Evolutionary conservation across 1,139 yeast species (phyloP).

Genomic region (Yamadazyma friedrichii): DNA sequence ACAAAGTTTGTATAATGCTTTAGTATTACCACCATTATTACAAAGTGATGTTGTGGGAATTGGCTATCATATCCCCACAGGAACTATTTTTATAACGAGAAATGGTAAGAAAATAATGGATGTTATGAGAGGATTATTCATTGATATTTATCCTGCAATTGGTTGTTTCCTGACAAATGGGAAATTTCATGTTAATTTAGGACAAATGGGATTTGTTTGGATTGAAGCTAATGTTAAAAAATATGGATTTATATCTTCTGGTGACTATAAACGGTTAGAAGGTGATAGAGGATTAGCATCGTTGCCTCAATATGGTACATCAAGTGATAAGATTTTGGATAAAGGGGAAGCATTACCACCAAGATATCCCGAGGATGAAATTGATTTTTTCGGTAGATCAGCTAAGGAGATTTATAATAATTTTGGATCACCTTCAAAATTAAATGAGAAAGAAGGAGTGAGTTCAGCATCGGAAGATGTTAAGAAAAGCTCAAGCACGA

Average conservation of each 20-base stretch:
- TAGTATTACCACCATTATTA: slow-evolving; percentile 69
- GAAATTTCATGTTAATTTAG: slow-evolving; percentile 78
- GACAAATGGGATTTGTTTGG: slow-evolving; percentile 90
- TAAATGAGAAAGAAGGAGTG: slow-evolving; percentile 15
- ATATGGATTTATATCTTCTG: slow-evolving; percentile 81
- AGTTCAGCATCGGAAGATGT: slow-evolving; percentile 17
- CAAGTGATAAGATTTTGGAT: slow-evolving; percentile 52
- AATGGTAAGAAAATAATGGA: slow-evolving; percentile 89
- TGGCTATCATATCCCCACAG: slow-evolving; percentile 78
- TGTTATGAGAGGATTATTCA: slow-evolving; percentile 72
- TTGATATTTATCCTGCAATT: slow-evolving; percentile 85
- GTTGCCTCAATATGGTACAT: slow-evolving; percentile 35
- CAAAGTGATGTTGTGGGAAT: slow-evolving; percentile 93
- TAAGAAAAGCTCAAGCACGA: slow-evolving; percentile 15
- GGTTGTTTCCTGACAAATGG: slow-evolving; percentile 77
- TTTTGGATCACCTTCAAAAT: slow-evolving; percentile 23
- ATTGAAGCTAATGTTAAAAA: slow-evolving; percentile 93
- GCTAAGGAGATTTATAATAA: slow-evolving; percentile 16
- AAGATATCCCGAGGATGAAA: slow-evolving; percentile 58
- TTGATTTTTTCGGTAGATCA: slow-evolving; percentile 61
- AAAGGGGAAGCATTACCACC: slow-evolving; percentile 79
- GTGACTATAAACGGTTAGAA: slow-evolving; percentile 41
- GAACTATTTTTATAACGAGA: slow-evolving; percentile 84
- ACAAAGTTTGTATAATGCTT: slow-evolving; percentile 50
- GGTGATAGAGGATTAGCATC: slow-evolving; percentile 47